Conservation (phyloP, 2,329 filamentous ascomycete genomes). For the Orbilia ellipsospora region DNA sequence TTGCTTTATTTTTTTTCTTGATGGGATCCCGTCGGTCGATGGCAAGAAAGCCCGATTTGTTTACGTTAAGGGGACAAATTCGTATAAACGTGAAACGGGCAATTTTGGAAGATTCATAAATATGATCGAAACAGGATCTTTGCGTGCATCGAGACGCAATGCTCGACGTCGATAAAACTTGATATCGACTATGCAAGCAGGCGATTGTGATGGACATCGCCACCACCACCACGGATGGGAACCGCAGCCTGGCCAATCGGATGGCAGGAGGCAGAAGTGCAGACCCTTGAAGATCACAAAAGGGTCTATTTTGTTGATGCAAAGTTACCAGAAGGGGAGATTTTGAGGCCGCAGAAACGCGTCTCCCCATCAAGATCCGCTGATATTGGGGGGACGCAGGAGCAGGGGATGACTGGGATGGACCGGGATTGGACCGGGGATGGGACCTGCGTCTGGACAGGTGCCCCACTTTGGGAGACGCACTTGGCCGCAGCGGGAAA, state of each 20-base stretch:
- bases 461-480: slow-evolving; percentile 3
- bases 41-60: not conserved
- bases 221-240: not conserved
- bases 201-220: slow-evolving; percentile 6
- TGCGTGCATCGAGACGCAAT: not conserved
- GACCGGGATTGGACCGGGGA: not conserved
- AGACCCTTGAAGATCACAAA: slow-evolving; percentile 3
- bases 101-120: too few species aligned
- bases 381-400: not conserved
- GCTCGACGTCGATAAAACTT: not conserved
- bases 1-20: not conserved
- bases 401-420: not conserved
- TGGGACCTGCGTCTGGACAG: slow-evolving; percentile 28
- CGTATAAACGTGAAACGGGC: too few species aligned
- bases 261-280: not conserved
- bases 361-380: not conserved
- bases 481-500: slow-evolving; percentile 17
- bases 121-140: not conserved
- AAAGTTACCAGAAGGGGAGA: slow-evolving; percentile 11
- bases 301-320: slow-evolving; percentile 10
- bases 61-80: too few species aligned
- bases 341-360: slow-evolving; percentile 8
- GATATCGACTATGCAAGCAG: slow-evolving; percentile 3
- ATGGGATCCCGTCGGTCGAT: not conserved
- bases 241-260: not conserved